phyloP scores from a whole-genome alignment of 495 filamentous ascomycete species.

The Evernia prunastri region DNA sequence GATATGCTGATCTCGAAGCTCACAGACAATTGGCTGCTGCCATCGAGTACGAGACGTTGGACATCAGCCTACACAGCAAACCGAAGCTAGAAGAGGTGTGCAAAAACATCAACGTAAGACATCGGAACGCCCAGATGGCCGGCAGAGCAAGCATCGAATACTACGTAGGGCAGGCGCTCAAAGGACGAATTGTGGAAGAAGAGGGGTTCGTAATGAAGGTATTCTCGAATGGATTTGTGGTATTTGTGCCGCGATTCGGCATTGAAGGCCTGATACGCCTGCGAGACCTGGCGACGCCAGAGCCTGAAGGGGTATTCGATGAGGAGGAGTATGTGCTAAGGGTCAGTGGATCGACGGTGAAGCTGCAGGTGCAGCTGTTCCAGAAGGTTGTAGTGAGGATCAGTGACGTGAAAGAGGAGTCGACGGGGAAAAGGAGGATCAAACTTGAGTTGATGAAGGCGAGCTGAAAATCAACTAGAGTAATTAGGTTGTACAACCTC shows the following conservation, averaged over 20 bases:
- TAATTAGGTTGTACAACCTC: no score
- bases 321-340: conserved; percentile 71
- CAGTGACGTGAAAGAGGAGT: conserved; percentile 84
- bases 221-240: conserved; percentile 93
- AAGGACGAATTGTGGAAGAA: conserved; percentile 72
- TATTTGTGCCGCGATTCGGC: conserved; percentile 90
- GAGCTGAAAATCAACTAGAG: no score
- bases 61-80: conserved; percentile 67
- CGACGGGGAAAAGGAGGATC: conserved; percentile 85
- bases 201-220: conserved; percentile 95
- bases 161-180: conserved; percentile 93
- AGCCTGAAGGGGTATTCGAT: conserved; percentile 74
- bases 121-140: conserved; percentile 93
- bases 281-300: conserved; percentile 68
- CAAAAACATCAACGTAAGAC: conserved; percentile 95
- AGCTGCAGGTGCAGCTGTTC: conserved; percentile 70
- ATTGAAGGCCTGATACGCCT: conserved; percentile 87
- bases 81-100: conserved; percentile 82
- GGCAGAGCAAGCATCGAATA: conserved; percentile 91
- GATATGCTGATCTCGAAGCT: conserved; percentile 89
- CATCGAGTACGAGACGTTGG: conserved; percentile 80
- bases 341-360: conserved; percentile 44
- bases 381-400: conserved; percentile 81
- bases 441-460: conserved; percentile 57
- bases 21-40: conserved; percentile 93